Evolutionary conservation across 345 rosid species (phyloP).

Genomic region (Dovyalis caffra): DNA sequence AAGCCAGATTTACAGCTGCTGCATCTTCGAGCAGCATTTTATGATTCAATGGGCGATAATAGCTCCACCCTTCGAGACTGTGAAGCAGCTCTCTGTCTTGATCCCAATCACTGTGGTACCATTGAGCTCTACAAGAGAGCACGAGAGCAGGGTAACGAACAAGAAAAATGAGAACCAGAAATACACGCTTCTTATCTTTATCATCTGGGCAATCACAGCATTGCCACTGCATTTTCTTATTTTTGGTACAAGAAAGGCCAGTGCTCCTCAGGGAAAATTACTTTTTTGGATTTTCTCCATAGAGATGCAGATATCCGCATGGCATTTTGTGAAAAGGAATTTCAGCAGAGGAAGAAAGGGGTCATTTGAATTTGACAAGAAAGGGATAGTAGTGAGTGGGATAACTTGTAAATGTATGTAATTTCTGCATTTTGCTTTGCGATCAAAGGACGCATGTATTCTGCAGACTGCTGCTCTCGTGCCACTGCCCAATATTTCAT

Average conservation of each 20-base stretch:
- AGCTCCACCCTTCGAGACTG: slow-evolving; percentile 65
- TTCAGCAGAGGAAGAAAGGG: neutral
- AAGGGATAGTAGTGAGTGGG: slow-evolving; percentile 33
- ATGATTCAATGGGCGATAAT: slow-evolving; percentile 72
- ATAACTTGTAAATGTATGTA: slow-evolving; percentile 35
- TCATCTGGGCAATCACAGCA: slow-evolving; percentile 16
- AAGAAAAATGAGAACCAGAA: slow-evolving; percentile 31
- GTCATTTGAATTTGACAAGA: slow-evolving; percentile 1
- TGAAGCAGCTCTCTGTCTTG: slow-evolving; percentile 95
- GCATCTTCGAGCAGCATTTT: slow-evolving; percentile 91
- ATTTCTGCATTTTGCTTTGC: slow-evolving; percentile 24
- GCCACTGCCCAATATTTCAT: slow-evolving; percentile 8
- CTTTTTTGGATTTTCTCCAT: slow-evolving; percentile 34
- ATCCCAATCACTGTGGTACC: slow-evolving; percentile 61
- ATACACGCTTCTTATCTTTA: slow-evolving; percentile 13
- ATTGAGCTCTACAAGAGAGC: slow-evolving; percentile 61
- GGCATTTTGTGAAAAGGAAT: slow-evolving; percentile 9
- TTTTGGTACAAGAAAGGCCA: slow-evolving; percentile 23
- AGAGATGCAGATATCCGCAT: neutral
- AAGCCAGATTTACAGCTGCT: slow-evolving; percentile 92
- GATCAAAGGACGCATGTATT: slow-evolving; percentile 16
- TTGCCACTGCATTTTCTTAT: slow-evolving; percentile 25
- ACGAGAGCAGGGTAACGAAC: slow-evolving; percentile 38
- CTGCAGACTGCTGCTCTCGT: slow-evolving; percentile 30
- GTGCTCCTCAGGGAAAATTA: slow-evolving; percentile 13